Conservation (phyloP, 306 rosid genomes). For the Malus sylvestris region DNA sequence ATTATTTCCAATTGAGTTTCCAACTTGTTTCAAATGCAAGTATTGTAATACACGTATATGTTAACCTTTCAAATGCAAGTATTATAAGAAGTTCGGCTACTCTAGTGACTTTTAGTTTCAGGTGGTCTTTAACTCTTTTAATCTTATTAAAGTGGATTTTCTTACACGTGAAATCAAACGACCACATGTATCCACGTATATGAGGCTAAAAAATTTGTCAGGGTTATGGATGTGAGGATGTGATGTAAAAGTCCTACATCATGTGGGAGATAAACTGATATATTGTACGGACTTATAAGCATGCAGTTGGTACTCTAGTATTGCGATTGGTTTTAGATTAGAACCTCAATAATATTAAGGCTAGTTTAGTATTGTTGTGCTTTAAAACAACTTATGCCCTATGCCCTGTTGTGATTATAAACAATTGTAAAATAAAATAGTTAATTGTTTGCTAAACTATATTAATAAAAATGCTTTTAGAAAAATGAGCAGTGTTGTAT, state of each 20-base stretch:
- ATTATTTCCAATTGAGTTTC: neutral
- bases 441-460: too few species aligned
- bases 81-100: neutral
- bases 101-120: neutral
- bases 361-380: too few species aligned
- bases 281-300: neutral
- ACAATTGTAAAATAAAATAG: too few species aligned
- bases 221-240: too few species aligned
- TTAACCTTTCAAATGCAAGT: neutral
- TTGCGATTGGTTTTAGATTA: neutral
- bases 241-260: too few species aligned
- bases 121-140: neutral
- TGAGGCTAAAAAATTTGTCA: neutral
- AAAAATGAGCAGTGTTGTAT: too few species aligned
- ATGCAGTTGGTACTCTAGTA: neutral
- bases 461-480: too few species aligned
- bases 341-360: neutral
- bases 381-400: too few species aligned
- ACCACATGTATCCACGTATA: neutral
- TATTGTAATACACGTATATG: too few species aligned
- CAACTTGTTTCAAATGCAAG: neutral
- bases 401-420: too few species aligned
- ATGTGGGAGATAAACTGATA: too few species aligned
- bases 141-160: neutral
- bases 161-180: neutral